Evolutionary conservation across 139 green algal species (phyloP).

Genomic region (Deuterostichococcus epilithicus): DNA sequence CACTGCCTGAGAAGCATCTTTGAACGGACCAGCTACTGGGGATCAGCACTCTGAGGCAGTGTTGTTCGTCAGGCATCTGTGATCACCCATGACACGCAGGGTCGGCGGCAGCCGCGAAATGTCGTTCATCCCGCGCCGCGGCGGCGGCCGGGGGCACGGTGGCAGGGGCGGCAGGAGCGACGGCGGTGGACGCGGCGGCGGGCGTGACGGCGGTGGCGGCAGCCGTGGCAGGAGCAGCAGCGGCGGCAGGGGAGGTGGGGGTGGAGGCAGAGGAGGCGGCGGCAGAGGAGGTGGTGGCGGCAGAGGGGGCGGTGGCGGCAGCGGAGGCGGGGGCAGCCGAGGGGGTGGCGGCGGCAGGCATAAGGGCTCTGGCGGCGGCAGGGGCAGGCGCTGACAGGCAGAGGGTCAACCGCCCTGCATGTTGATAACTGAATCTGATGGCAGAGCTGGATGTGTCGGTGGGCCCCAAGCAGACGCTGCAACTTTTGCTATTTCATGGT

Average conservation of each 20-base stretch:
- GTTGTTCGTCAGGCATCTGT: too few relatives aligned
- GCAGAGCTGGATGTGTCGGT: too few relatives aligned
- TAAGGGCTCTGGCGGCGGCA: constrained; percentile 5
- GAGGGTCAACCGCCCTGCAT: too few relatives aligned
- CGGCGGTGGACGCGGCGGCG: background rate
- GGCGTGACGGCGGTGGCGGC: background rate
- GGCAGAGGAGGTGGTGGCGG: constrained; percentile 3
- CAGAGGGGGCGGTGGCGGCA: background rate
- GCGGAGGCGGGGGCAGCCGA: constrained; percentile 5
- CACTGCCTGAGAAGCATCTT: too few relatives aligned
- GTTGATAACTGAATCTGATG: too few relatives aligned
- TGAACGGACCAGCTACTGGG: too few relatives aligned
- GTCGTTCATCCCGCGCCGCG: constrained; percentile 43
- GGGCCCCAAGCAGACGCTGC: too few relatives aligned
- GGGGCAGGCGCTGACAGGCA: constrained; percentile 4
- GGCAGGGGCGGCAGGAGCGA: background rate
- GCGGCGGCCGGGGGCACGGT: constrained; percentile 17
- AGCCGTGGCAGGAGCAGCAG: background rate
- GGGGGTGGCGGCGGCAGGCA: constrained; percentile 10
- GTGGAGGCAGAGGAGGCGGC: constrained; percentile 6
- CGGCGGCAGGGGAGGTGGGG: background rate
- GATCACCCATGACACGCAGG: constrained; percentile 10
- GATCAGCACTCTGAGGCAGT: too few relatives aligned
- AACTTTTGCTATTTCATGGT: too few relatives aligned
- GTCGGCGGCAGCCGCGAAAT: constrained; percentile 62